Conservation (phyloP, 2,329 filamentous ascomycete species). For the Karstenula rhodostoma region DNA sequence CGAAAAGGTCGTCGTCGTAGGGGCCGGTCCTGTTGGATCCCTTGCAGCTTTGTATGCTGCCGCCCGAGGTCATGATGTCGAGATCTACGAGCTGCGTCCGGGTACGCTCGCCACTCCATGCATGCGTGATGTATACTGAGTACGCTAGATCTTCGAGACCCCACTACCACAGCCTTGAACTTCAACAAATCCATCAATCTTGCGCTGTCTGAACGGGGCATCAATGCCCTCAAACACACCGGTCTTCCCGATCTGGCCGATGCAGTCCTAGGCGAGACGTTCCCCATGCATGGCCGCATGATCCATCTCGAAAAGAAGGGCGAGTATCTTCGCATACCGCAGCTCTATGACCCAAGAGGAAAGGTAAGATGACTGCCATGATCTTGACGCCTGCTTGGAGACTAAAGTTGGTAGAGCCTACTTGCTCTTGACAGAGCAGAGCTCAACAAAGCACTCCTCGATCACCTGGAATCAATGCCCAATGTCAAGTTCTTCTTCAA, state of each 20-base stretch:
- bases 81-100: constrained; percentile 90
- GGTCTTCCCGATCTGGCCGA: constrained; percentile 73
- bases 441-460: constrained; percentile 83
- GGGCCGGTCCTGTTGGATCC: constrained; percentile 91
- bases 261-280: constrained; percentile 76
- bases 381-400: not conserved
- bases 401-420: constrained; percentile 68
- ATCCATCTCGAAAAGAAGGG: constrained; percentile 80
- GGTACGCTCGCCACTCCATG: constrained; percentile 64
- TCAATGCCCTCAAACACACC: constrained; percentile 82
- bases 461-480: constrained; percentile 81
- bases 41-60: constrained; percentile 93
- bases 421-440: constrained; percentile 84
- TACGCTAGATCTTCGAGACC: constrained; percentile 80
- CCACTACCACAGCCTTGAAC: constrained; percentile 83
- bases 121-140: not conserved
- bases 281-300: constrained; percentile 97
- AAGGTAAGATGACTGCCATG: constrained; percentile 64
- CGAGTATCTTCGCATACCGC: constrained; percentile 76
- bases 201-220: constrained; percentile 90
- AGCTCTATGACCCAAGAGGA: constrained; percentile 89
- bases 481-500: constrained; percentile 95
- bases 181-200: constrained; percentile 99
- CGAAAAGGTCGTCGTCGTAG: constrained; percentile 83
- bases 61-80: constrained; percentile 84